These are phyloP conservation scores for Candida insectorum DNA, from an alignment of 805 yeast genomes.

Conservation along the genomic window DNA sequence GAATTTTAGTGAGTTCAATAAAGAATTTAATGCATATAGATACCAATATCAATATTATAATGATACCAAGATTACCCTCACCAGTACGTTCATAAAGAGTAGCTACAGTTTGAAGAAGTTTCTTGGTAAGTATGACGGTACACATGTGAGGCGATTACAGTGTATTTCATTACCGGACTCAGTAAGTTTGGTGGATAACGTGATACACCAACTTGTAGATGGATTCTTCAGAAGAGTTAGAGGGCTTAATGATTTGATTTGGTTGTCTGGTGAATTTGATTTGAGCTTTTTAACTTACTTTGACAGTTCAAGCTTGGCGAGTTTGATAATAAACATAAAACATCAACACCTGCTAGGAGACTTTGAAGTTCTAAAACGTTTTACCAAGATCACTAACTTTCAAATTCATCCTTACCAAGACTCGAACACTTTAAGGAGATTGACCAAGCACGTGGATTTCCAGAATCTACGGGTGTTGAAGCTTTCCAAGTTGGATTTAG, in stretches of 20 bases:
- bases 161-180: slow-evolving; percentile 42
- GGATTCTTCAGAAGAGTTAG: slow-evolving; percentile 22
- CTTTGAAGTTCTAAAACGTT: slow-evolving; percentile 19
- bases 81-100: slow-evolving; percentile 15
- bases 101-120: slow-evolving; percentile 39
- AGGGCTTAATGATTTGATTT: slow-evolving; percentile 27
- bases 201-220: slow-evolving; percentile 21
- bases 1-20: slow-evolving; percentile 31
- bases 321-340: background rate
- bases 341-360: slow-evolving; percentile 4
- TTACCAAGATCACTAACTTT: slow-evolving; percentile 19
- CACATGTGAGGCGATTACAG: slow-evolving; percentile 22
- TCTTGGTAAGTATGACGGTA: slow-evolving; percentile 16
- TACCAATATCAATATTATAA: slow-evolving; percentile 4
- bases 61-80: background rate
- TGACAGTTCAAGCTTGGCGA: background rate
- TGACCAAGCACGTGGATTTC: slow-evolving; percentile 8
- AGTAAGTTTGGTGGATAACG: slow-evolving; percentile 32
- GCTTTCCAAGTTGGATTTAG: slow-evolving; percentile 19
- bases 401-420: slow-evolving; percentile 34
- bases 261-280: slow-evolving; percentile 28
- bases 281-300: slow-evolving; percentile 21
- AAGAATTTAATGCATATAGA: slow-evolving; percentile 15
- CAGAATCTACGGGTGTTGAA: slow-evolving; percentile 11
- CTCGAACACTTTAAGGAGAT: slow-evolving; percentile 20